phyloP scores from a whole-genome alignment of 2,329 filamentous ascomycete genomes.

The Ophiostoma australiae region DNA sequence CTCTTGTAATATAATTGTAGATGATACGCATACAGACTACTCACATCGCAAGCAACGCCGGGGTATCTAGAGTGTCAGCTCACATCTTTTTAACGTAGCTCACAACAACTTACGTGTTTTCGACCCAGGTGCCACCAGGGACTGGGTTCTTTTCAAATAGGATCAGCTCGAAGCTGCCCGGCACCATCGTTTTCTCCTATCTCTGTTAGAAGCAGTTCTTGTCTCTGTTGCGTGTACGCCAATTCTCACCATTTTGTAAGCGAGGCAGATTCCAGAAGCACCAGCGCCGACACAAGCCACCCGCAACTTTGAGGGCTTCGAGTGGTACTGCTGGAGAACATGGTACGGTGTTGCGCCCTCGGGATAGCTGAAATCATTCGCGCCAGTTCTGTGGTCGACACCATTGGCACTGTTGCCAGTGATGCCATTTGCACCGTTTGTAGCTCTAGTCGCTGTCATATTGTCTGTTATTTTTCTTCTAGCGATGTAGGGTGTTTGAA shows the following conservation, averaged over 20 bases:
- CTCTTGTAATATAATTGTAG: neutral
- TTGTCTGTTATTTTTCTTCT: neutral
- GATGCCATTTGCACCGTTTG: neutral
- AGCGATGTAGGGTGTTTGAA: neutral
- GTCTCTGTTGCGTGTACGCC: neutral
- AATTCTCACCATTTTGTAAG: conserved; percentile 38
- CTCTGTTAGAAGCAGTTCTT: neutral
- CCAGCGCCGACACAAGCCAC: conserved; percentile 43
- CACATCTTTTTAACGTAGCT: neutral
- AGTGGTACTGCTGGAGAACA: conserved; percentile 35
- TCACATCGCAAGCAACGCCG: conserved; percentile 1
- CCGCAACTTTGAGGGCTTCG: conserved; percentile 35
- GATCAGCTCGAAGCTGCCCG: conserved; percentile 36
- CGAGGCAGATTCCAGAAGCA: conserved; percentile 43
- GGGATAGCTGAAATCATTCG: conserved; percentile 26
- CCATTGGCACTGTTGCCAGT: neutral
- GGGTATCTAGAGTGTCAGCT: neutral
- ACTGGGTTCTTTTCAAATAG: conserved; percentile 47
- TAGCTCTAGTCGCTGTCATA: neutral
- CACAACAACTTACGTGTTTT: conserved; percentile 38
- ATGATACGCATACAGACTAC: neutral
- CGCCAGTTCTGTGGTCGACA: neutral
- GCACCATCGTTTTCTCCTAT: conserved; percentile 34
- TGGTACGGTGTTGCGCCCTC: conserved; percentile 30
- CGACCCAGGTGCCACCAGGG: conserved; percentile 48